Conservation (phyloP, 2,329 filamentous ascomycete species). For the Exophiala sp. region DNA sequence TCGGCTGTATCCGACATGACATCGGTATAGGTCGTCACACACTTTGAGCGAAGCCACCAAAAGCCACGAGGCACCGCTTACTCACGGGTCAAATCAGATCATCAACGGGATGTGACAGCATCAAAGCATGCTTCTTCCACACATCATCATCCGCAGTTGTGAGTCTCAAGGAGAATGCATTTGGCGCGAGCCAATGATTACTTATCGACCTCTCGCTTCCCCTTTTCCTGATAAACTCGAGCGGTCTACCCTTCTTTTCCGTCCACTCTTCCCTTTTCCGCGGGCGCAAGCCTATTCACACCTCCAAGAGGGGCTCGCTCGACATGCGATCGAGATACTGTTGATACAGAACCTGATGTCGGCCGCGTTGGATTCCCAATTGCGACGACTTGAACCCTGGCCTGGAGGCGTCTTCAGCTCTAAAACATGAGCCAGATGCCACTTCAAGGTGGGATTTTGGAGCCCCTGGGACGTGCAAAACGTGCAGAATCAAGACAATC, state of each 20-base stretch:
- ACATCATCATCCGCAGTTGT: background rate
- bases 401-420: too few relatives aligned
- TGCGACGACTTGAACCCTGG: too few relatives aligned
- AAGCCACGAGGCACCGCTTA: conserved; percentile 12
- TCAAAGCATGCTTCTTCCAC: background rate
- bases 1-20: background rate
- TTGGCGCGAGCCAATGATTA: background rate
- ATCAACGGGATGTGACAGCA: background rate
- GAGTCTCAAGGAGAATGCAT: background rate
- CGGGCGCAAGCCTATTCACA: background rate
- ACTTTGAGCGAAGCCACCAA: background rate
- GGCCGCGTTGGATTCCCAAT: too few relatives aligned
- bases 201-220: background rate
- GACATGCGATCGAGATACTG: too few relatives aligned
- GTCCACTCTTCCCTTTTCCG: background rate
- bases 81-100: background rate
- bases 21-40: background rate
- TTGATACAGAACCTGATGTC: too few relatives aligned
- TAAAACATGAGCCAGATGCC: background rate
- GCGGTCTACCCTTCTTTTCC: background rate
- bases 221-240: background rate
- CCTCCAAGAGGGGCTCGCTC: too few relatives aligned
- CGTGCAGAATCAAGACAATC: background rate
- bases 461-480: background rate
- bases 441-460: background rate